Evolutionary conservation across 306 rosid genomes (phyloP).

Genomic region (Vigna hirtella): DNA sequence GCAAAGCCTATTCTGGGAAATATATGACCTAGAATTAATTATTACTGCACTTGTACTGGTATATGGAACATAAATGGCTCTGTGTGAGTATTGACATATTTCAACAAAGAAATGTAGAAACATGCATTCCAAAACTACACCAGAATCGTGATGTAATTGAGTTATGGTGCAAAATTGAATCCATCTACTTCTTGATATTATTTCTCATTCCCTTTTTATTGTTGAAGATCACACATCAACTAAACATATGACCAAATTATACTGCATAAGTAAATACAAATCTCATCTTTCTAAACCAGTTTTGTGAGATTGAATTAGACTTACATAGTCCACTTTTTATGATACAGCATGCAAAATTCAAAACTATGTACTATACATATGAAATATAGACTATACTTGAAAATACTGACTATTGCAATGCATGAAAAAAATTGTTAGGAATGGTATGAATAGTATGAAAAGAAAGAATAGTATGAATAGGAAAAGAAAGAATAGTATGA

Average conservation of each 20-base stretch:
- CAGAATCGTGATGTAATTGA: not conserved
- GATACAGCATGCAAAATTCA: not conserved
- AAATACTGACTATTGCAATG: no score
- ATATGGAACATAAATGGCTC: not conserved
- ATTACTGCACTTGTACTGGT: not conserved
- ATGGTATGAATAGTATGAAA: no score
- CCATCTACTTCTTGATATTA: not conserved
- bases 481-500: no score
- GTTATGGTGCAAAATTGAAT: not conserved
- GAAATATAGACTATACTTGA: not conserved
- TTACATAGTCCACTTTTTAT: no score
- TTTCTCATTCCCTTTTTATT: not conserved
- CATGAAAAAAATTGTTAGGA: no score
- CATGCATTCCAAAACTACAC: constrained; percentile 2
- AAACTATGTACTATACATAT: constrained; percentile 5
- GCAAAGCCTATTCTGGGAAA: not conserved
- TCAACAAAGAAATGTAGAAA: constrained; percentile 10
- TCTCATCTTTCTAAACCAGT: no score
- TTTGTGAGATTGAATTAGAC: no score
- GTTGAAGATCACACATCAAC: no score
- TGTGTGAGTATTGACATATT: not conserved
- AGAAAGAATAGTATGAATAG: no score
- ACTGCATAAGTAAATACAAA: no score
- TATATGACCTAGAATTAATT: not conserved
- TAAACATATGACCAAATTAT: no score